Conservation (phyloP, 345 rosid genomes). For the Citrus australasica region DNA sequence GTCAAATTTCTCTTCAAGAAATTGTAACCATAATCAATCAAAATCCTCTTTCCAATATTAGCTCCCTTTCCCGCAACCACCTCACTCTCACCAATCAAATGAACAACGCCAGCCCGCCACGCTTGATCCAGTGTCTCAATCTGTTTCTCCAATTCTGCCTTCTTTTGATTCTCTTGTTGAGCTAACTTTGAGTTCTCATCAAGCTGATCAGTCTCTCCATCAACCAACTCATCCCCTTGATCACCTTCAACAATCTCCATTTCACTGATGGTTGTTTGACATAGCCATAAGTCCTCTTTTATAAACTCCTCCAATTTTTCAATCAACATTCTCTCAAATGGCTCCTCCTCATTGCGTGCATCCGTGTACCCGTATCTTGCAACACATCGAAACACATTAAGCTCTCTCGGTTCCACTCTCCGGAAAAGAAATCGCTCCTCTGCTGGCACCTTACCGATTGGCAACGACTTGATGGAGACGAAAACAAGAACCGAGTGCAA, state of each 20-base stretch:
- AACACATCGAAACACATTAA: constrained; percentile 34
- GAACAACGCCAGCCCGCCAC: constrained; percentile 34
- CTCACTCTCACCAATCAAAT: constrained; percentile 49
- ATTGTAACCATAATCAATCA: constrained; percentile 37
- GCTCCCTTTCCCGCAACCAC: constrained; percentile 38
- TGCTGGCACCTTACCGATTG: constrained; percentile 24
- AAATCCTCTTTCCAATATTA: constrained; percentile 30
- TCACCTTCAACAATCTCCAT: neutral
- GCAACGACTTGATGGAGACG: constrained; percentile 39
- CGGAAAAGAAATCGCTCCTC: constrained; percentile 41
- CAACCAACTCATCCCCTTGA: neutral
- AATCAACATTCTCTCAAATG: constrained; percentile 30
- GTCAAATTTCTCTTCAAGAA: constrained; percentile 45
- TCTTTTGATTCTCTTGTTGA: constrained; percentile 3
- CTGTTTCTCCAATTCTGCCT: constrained; percentile 17
- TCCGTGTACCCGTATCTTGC: constrained; percentile 51
- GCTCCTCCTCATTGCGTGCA: constrained; percentile 17
- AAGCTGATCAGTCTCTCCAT: neutral
- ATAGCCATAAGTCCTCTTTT: constrained; percentile 18
- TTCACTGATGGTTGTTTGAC: neutral
- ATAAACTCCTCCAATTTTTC: constrained; percentile 31
- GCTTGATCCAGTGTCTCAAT: constrained; percentile 39
- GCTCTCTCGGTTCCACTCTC: constrained; percentile 23
- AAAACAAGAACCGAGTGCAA: constrained; percentile 43
- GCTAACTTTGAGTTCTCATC: neutral